Base-by-base conservation (phyloP, 106 monocot genomes). In the Alisma plantagoaquatica region DNA sequence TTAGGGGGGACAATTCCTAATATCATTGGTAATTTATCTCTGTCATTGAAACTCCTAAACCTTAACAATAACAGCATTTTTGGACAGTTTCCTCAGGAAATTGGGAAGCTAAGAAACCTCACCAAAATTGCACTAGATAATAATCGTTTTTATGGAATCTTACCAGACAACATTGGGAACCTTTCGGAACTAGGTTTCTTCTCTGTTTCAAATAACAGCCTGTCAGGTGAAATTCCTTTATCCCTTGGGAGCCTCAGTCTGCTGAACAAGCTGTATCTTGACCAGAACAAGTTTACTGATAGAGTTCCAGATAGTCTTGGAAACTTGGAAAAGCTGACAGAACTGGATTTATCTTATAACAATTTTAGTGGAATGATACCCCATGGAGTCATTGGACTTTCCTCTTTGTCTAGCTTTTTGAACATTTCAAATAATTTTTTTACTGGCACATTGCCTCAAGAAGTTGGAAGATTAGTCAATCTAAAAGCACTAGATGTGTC, bases 211-310 rank as follows among this genome's bases (percentile, higher is more conserved):
- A 18, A 17, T 9, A 55, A 55, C 33, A 2, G 2, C 16, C 10
- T 52, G 10, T 52, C 52, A 4, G 52, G 52, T 9, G 52, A 52
- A 12, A 27, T 52, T 14, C 52, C 52, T 6, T 18, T 29, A 18
- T 28, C 27, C 30, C 2, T 52, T 1, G 52, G 52, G 15, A 29
- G 30, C 52, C 52, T 52, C 52, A 29, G 12, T 2, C 52, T 29
- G 3, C n/a, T 60, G 4, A 2, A 29, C 20, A 1, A 46, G 27
- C 46, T 60, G 46, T 60, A 46, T 24, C n/a, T 60, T 20, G 31
- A 46, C 22, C 10, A 8, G 0, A 60, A 60, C 29, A 27, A 30
- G 1, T 60, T 60, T 28, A 29, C 24, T 27, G 60, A 46, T 2
- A 46, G 25, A 18, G 27, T 52, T 16, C 52, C 52, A 11, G 14